These are phyloP conservation scores for Gastrolobium villosum DNA, from an alignment of 306 rosid genomes.

Conservation along the genomic window DNA sequence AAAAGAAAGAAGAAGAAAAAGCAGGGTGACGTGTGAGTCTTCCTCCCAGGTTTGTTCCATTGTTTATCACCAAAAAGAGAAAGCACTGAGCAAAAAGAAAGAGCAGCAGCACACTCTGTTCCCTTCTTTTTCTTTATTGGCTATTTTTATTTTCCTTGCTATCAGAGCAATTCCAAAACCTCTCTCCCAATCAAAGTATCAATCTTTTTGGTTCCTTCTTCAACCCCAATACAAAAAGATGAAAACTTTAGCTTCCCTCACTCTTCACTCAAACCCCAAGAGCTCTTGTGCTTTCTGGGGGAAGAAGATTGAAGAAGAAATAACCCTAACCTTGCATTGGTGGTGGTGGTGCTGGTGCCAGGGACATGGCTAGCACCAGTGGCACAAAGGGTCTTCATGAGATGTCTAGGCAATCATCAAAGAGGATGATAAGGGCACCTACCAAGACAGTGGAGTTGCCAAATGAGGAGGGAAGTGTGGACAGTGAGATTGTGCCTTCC, in stretches of 20 bases:
- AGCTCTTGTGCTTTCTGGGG: constrained; percentile 33
- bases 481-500: constrained; percentile 81
- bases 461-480: constrained; percentile 62
- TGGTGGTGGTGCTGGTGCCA: constrained; percentile 39
- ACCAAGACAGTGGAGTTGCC: constrained; percentile 66
- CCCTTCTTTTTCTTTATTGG: constrained; percentile 31
- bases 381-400: constrained; percentile 70
- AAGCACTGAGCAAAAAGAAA: constrained; percentile 40
- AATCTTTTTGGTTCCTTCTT: constrained; percentile 48
- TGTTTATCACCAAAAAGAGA: constrained; percentile 44
- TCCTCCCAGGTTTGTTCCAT: constrained; percentile 23
- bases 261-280: constrained; percentile 46
- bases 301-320: constrained; percentile 26
- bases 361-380: constrained; percentile 86
- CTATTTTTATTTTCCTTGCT: constrained; percentile 74
- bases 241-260: constrained; percentile 52
- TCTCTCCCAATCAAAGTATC: constrained; percentile 79
- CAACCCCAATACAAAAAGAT: constrained; percentile 55
- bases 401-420: constrained; percentile 56
- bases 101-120: constrained; percentile 36
- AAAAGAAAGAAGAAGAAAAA: neutral
- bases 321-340: constrained; percentile 27
- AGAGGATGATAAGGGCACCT: constrained; percentile 55
- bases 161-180: constrained; percentile 70
- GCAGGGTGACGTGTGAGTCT: constrained; percentile 31